Base-by-base conservation (phyloP, 306 rosid species). In the Canavalia ensiformis region DNA sequence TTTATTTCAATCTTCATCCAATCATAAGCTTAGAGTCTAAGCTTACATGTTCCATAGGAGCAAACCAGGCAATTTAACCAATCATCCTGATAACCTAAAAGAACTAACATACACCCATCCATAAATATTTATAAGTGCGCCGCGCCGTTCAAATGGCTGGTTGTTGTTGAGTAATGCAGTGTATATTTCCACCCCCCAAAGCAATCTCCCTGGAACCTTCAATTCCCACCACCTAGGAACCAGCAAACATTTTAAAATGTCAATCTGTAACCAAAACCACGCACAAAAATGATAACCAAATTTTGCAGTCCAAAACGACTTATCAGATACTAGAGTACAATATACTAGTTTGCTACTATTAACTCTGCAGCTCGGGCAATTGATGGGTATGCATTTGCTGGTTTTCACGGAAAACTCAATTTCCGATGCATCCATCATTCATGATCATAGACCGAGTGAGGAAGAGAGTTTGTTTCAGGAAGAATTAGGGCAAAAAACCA, bases 201-300 rank as follows among this genome's bases (percentile, higher is more conserved):
- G 88, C 98, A 85, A 93, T 91, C 93, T 93, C 98, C 85, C 99
- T 91, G 8, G 93, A 91, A 59, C 93, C 98, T 90, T 95, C 93
- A 74, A 93, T 85, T 81, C 87, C 81, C 65, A 95, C 97, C 63
- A 95, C 91, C 99, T 95, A 74, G 78, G 74, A 58, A 83, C 83
- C 75, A 37, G 31, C 84, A 29, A 78, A 81, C 25, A 73, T 10
- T 31, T 55, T 10, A 33, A 52, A 58, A 67, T 31, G 84, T 56
- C 51, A 68, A 28, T 82, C 28, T 65, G 67, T 51, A 46, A 42
- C 31, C 68, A 77, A 65, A 86, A 46, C 74, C 72, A 63, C 30
- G 30, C 55, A 69, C 7, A 63, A 41, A 63, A 72, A 31, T 41
- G 25, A 71, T 51, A 67, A 7, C 47, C 62, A 41, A 66, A 58